Base-by-base conservation (phyloP, 179 eudicot species). In the Sideroxylon spinosum region DNA sequence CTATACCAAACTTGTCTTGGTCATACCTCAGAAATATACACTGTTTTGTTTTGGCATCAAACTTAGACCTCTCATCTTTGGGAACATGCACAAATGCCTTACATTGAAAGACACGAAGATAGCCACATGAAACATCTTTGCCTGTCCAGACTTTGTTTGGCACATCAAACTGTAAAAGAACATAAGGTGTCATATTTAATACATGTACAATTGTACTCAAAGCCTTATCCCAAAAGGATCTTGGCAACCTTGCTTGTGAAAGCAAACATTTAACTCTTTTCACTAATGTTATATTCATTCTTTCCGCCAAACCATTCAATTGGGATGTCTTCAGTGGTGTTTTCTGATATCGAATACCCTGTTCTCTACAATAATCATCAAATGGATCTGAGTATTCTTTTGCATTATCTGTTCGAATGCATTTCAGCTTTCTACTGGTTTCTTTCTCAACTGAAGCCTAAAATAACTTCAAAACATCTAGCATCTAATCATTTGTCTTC, bases 11-110 rank as follows among this genome's bases (percentile, higher is more conserved):
- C 71, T 52, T 55, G 61, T 76, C 80, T 23, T 46, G 16, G 6
- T 71, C 79, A 75, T 76, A 81, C 1, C 76, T 70, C 52, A 76
- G 12, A 52, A 76, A 81, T 16, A 81, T 59, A 29, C 79, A 76
- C 16, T 80, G 53, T 26, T 71, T 64, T n/a, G n/a, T n/a, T n/a
- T n/a, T n/a, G n/a, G n/a, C n/a, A n/a, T n/a, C n/a, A n/a, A n/a
- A n/a, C n/a, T 81, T 81, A 2, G 59, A 77, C 32, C 68, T 64
- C 10, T 76, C 74, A 81, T 77, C 80, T n/a, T 32, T 32, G 37
- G 55, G 55, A 50, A 50, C 6, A 50, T 50, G 55, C 55, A 50
- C 7, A 12, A 50, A 1, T 50, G 55, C 6, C 55, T 50, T 50
- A 50, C 55, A 50, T 50, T 7, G 3, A 50, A 50, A 50, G 1